phyloP scores from a whole-genome alignment of 768 basidiomycete genomes.

The Rhodotorula kratochvilovae region DNA sequence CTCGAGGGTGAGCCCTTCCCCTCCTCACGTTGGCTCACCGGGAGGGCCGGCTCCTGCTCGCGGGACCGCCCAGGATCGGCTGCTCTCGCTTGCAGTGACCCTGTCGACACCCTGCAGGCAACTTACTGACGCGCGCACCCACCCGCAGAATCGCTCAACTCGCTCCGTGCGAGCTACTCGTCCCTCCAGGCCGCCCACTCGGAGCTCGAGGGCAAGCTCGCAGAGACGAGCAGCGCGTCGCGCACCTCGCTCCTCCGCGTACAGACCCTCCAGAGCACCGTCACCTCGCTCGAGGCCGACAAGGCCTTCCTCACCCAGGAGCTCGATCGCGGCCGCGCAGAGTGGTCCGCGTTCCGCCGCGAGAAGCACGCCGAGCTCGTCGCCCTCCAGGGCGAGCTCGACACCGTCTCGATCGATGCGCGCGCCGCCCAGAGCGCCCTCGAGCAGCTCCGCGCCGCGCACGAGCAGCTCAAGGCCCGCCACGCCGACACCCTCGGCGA shows the following conservation, averaged over 20 bases:
- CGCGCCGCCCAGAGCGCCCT: constrained; percentile 64
- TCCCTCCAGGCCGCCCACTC: constrained; percentile 54
- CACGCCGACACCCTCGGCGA: constrained; percentile 70
- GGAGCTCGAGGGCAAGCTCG: constrained; percentile 33
- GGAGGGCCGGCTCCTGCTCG: not conserved
- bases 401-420: constrained; percentile 65
- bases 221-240: constrained; percentile 8
- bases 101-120: not conserved
- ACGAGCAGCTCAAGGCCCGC: constrained; percentile 67
- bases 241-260: constrained; percentile 29
- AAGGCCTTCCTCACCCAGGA: constrained; percentile 66
- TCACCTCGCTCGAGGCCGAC: constrained; percentile 75
- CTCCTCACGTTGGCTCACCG: not conserved
- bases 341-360: constrained; percentile 20
- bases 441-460: constrained; percentile 66
- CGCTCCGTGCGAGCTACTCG: constrained; percentile 69
- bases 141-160: constrained; percentile 55
- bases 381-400: constrained; percentile 70
- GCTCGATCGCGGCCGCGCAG: constrained; percentile 53
- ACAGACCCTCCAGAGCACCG: constrained; percentile 33
- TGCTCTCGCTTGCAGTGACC: too few relatives aligned
- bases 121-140: constrained; percentile 10
- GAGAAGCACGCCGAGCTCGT: constrained; percentile 63
- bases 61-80: not conserved
- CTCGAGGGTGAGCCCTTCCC: constrained; percentile 61